Base-by-base conservation (phyloP, 768 basidiomycete species). In the Polyporus arcularius region DNA sequence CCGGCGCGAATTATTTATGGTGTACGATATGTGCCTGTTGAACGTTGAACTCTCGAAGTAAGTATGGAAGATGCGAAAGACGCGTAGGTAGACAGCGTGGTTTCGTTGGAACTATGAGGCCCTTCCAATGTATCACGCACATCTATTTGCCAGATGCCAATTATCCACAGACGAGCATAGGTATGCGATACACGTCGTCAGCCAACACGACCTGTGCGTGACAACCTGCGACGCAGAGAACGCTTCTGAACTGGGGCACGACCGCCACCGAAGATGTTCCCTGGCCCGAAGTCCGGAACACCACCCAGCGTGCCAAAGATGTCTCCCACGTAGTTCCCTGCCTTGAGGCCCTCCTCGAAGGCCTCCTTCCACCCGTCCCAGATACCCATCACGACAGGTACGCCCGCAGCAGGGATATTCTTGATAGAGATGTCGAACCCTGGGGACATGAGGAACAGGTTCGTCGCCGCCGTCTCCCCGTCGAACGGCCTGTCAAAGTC, bases 331-430 rank as follows among this genome's bases (percentile, higher is more conserved):
- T 71, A 69, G 59, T 71, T 72, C 11, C 53, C 60, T 9, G 77
- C 68, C 49, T 64, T 63, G 32, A 79, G 67, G 18, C 78, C 78
- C 3, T 40, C 49, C 31, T 55, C 62, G 65, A 76, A 79, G 32
- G 57, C 58, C 2, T 62, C 50, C 26, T 73, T 58, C 78, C 78
- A 79, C 52, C 70, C n/a, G n/a, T n/a, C 67, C 9, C 42, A 43
- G 21, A 78, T 35, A 58, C 79, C 77, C 48, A 73, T 49, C 39
- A 78, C 74, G 55, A 80, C 70, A 30, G 73, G 71, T 32, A 70
- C 65, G 31, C 76, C 76, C 14, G 74, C 77, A 31, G 74, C 62
- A 55, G 70, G 57, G 41, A 80, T 70, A 68, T 80, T 80, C 62
- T 57, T 48, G 40, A 79, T 64, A 0, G 79, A 65, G 0, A 72